Conservation (phyloP, 768 basidiomycete species). For the Gymnopilus junonius region DNA sequence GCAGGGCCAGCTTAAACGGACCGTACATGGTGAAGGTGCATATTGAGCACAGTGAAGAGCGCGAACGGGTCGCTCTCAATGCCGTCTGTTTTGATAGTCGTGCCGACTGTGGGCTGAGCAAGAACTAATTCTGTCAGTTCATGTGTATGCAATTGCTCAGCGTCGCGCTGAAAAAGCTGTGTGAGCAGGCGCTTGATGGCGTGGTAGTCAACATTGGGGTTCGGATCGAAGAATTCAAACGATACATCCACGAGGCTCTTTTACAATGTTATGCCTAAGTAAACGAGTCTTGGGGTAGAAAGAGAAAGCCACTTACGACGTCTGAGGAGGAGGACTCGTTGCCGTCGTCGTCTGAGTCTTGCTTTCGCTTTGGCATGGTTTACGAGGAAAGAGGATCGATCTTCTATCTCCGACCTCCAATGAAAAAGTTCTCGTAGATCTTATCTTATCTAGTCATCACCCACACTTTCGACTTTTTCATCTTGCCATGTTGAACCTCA, state of each 20-base stretch:
- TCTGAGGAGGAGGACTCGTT: constrained; percentile 29
- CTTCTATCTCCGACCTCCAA: constrained; percentile 17
- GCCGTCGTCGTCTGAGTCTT: constrained; percentile 24
- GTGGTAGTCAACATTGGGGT: constrained; percentile 81
- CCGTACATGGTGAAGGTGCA: constrained; percentile 59
- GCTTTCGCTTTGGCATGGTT: constrained; percentile 36
- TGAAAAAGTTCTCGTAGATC: constrained; percentile 19
- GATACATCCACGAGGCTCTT: constrained; percentile 74
- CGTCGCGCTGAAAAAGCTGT: constrained; percentile 78
- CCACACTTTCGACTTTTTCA: no score
- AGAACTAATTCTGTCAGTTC: constrained; percentile 83
- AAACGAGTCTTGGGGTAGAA: neutral
- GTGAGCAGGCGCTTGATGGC: constrained; percentile 76
- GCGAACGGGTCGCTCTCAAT: constrained; percentile 91
- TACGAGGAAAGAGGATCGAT: constrained; percentile 21
- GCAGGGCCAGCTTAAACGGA: neutral
- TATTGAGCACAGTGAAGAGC: constrained; percentile 82
- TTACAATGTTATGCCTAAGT: constrained; percentile 9
- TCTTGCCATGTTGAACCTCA: no score
- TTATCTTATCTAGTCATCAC: constrained; percentile 24
- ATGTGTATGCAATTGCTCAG: constrained; percentile 69
- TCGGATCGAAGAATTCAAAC: constrained; percentile 94
- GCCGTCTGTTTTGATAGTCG: constrained; percentile 92
- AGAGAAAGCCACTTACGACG: constrained; percentile 18
- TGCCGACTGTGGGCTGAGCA: constrained; percentile 75